Evolutionary conservation across 352 stramenopile species (phyloP).

Genomic region (Achlya hypogyna): DNA sequence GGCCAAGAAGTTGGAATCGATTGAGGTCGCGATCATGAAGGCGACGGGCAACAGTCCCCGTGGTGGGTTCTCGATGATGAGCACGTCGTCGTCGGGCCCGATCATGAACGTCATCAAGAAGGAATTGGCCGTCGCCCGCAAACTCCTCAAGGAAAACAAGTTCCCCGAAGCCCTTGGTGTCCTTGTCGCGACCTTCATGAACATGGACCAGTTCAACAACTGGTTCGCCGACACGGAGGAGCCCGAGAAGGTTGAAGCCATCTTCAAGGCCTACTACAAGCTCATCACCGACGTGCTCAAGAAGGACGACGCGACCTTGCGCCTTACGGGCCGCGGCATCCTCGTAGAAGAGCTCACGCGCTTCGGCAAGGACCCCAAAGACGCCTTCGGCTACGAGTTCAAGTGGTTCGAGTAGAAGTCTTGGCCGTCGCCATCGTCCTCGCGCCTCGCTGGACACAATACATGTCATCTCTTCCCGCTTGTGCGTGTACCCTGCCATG

Average conservation of each 20-base stretch:
- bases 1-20: constrained; percentile 1
- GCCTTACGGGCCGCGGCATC: constrained; percentile 4
- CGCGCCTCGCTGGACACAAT: no score
- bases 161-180: constrained; percentile 7
- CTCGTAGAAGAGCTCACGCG: neutral
- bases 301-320: neutral
- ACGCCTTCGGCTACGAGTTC: constrained; percentile 5
- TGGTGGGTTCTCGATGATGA: constrained; percentile 9
- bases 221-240: constrained; percentile 19
- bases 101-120: constrained; percentile 15
- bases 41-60: neutral
- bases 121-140: constrained; percentile 14
- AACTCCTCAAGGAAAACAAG: constrained; percentile 11
- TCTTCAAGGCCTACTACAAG: constrained; percentile 14
- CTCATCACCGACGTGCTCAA: constrained; percentile 9
- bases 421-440: no score
- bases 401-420: constrained; percentile 5
- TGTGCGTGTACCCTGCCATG: no score
- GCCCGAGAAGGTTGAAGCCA: neutral
- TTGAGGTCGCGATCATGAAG: neutral
- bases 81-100: constrained; percentile 11
- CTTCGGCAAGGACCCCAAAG: neutral
- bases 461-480: no score
- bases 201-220: constrained; percentile 12
- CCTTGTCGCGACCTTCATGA: constrained; percentile 6